Conservation (phyloP, 345 rosid species). For the Lagerstroemia speciosa region DNA sequence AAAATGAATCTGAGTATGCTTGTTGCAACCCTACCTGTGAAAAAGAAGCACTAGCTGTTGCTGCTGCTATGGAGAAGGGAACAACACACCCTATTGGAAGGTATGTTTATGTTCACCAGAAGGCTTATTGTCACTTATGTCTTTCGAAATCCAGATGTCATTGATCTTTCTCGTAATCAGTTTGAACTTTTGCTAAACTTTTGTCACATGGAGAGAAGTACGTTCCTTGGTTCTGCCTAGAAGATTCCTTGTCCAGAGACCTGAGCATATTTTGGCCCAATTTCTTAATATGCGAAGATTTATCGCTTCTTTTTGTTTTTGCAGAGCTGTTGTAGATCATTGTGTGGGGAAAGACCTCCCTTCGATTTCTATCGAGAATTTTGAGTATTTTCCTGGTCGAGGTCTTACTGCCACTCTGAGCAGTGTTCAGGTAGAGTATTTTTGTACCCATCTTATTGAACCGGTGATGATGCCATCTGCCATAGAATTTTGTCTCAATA, state of each 20-base stretch:
- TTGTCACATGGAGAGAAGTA: not conserved
- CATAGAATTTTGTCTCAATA: not conserved
- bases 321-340: slow-evolving; percentile 97
- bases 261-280: not conserved
- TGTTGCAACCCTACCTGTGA: slow-evolving; percentile 91
- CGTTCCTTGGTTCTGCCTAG: not conserved
- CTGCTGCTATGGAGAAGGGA: slow-evolving; percentile 99
- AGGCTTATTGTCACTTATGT: slow-evolving; percentile 1
- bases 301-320: not conserved
- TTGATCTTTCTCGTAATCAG: not conserved
- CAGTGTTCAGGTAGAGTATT: slow-evolving; percentile 45
- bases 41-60: slow-evolving; percentile 95
- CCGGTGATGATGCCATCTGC: not conserved
- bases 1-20: slow-evolving; percentile 18
- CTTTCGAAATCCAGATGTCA: not conserved
- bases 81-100: slow-evolving; percentile 99
- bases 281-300: not conserved
- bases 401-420: slow-evolving; percentile 88
- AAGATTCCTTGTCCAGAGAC: not conserved
- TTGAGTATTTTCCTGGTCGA: slow-evolving; percentile 89
- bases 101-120: slow-evolving; percentile 23
- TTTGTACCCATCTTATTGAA: not conserved
- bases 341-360: slow-evolving; percentile 88
- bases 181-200: not conserved
- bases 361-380: slow-evolving; percentile 67